A percentile compares a stretch with the other conserved stretches of the same genome.
Evolutionary conservation across 108 stramenopile genomes (phyloP).

Genomic region (Tribonema minus): DNA sequence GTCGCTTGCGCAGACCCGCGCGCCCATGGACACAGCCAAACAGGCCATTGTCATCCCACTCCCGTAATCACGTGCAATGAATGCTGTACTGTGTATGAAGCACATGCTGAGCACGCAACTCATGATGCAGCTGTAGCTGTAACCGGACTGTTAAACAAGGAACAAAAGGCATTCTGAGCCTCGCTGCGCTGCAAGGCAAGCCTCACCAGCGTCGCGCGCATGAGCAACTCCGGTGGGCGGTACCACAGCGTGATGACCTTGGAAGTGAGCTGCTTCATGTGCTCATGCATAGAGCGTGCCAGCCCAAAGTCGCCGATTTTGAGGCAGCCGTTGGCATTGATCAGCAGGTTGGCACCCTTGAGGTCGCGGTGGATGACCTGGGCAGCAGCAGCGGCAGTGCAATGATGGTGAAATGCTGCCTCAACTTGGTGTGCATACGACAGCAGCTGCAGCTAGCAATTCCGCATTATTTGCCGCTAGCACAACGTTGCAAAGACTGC

Average conservation of each 20-base stretch:
- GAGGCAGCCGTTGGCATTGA: slow-evolving; percentile 26
- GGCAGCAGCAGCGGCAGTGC: not conserved
- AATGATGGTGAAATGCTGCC: not conserved
- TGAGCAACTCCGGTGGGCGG: slow-evolving; percentile 52
- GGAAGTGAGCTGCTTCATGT: slow-evolving; percentile 21
- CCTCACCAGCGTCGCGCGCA: slow-evolving; percentile 37
- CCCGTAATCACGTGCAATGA: too few species aligned
- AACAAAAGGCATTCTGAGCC: too few species aligned
- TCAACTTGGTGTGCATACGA: not conserved
- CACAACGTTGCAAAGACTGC: not conserved
- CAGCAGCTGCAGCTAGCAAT: not conserved
- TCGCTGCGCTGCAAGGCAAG: too few species aligned
- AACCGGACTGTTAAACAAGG: too few species aligned
- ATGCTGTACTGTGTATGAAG: too few species aligned
- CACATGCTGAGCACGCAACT: slow-evolving; percentile 13
- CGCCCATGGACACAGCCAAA: too few species aligned
- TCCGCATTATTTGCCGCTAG: not conserved
- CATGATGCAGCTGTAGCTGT: slow-evolving; percentile 1
- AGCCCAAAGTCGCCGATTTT: slow-evolving; percentile 37
- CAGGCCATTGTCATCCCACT: too few species aligned
- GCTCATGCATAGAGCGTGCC: slow-evolving; percentile 25
- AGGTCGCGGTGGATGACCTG: slow-evolving; percentile 52
- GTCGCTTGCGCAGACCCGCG: too few species aligned
- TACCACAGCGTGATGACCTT: slow-evolving; percentile 60
- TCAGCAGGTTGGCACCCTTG: slow-evolving; percentile 51